phyloP scores from a whole-genome alignment of 225 moss, liverwort and hornwort species.

The Marchantia polymorpha region DNA sequence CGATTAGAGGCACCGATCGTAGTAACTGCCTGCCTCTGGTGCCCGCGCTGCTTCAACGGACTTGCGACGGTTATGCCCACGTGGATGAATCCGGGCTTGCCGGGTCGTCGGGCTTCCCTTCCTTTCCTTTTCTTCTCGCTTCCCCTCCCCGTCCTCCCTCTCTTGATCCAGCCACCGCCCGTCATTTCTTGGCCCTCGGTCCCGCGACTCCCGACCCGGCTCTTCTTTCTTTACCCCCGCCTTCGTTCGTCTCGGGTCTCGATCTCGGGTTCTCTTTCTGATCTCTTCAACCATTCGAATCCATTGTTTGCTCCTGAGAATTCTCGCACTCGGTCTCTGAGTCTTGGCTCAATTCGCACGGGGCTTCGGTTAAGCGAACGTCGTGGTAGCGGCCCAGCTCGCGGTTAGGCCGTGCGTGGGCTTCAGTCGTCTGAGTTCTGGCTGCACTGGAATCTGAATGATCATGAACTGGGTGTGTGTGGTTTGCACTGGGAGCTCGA shows the following conservation, averaged over 20 bases:
- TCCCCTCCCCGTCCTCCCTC: slow-evolving; percentile 6
- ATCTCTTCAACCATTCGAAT: slow-evolving; percentile 1
- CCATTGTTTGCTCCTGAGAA: neutral
- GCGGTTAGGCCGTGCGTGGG: neutral
- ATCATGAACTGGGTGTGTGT: neutral
- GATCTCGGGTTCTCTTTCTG: slow-evolving; percentile 6
- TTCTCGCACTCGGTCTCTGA: too few relatives aligned
- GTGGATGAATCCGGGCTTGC: slow-evolving; percentile 24
- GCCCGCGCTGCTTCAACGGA: slow-evolving; percentile 47
- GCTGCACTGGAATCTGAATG: neutral
- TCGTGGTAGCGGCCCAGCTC: neutral
- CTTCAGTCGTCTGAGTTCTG: neutral
- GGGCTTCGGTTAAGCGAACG: neutral
- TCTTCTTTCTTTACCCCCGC: neutral
- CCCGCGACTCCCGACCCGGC: too few relatives aligned
- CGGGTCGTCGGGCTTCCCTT: slow-evolving; percentile 9
- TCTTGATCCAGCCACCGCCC: slow-evolving; percentile 24
- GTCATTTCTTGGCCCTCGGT: slow-evolving; percentile 1
- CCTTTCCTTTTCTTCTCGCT: slow-evolving; percentile 24
- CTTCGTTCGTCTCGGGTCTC: neutral
- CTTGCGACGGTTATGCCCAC: slow-evolving; percentile 49
- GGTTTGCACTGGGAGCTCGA: neutral
- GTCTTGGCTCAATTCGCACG: neutral
- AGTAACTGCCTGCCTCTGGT: slow-evolving; percentile 36
- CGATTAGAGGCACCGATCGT: slow-evolving; percentile 7